These are phyloP conservation scores for Alternaria triticina DNA, from an alignment of 2,329 filamentous ascomycete species.

Conservation along the genomic window DNA sequence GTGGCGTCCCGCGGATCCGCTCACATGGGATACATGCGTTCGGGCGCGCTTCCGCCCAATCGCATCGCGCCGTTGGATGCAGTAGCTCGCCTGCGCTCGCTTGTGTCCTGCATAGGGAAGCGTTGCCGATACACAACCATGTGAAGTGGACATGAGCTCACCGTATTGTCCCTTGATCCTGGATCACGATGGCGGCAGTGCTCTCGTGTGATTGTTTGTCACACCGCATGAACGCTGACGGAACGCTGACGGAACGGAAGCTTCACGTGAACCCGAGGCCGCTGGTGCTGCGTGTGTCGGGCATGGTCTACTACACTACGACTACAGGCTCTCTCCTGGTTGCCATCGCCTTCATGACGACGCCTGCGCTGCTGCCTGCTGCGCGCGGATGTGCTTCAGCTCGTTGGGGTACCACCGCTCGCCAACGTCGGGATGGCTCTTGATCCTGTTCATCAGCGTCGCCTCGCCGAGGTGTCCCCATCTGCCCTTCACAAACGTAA, in stretches of 20 bases:
- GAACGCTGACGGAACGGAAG: background rate
- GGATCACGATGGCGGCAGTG: background rate
- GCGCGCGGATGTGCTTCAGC: constrained; percentile 50
- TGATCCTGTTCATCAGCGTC: constrained; percentile 81
- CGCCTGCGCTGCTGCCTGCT: constrained; percentile 41
- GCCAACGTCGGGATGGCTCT: constrained; percentile 86
- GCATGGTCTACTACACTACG: constrained; percentile 3
- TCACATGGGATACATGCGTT: constrained; percentile 16
- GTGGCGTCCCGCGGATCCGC: constrained; percentile 16
- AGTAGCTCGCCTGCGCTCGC: background rate
- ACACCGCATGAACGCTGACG: constrained; percentile 14
- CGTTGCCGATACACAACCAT: constrained; percentile 6
- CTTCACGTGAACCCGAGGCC: background rate
- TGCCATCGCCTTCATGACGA: background rate
- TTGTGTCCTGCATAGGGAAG: constrained; percentile 1
- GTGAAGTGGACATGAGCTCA: constrained; percentile 9
- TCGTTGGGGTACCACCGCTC: constrained; percentile 69
- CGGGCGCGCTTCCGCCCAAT: constrained; percentile 12
- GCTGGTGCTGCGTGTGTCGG: background rate
- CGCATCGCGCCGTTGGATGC: background rate
- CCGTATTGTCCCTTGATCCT: constrained; percentile 7
- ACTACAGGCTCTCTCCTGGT: background rate
- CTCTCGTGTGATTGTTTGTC: constrained; percentile 8
- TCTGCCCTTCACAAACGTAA: constrained; percentile 76
- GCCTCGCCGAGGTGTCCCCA: constrained; percentile 77